A percentile compares a stretch with the other conserved stretches of the same genome.
Conservation (phyloP, 768 basidiomycete species). For the Suillus luteus region DNA sequence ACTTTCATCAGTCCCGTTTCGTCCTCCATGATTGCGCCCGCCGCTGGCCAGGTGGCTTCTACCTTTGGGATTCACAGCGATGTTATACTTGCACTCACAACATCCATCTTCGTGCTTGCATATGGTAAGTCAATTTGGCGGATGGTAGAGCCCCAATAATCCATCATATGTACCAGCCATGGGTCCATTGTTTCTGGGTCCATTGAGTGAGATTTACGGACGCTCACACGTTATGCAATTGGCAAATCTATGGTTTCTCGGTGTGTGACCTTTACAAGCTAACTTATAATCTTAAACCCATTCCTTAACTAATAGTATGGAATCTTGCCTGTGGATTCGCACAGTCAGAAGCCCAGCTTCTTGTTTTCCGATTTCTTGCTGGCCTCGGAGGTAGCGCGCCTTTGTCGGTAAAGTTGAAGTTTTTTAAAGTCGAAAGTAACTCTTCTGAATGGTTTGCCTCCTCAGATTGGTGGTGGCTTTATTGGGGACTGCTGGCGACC, state of each 20-base stretch:
- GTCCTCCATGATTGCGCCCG: constrained; percentile 77
- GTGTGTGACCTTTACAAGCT: constrained; percentile 33
- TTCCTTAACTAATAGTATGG: constrained; percentile 45
- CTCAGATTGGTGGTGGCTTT: constrained; percentile 64
- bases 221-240: constrained; percentile 61
- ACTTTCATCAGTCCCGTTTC: constrained; percentile 71
- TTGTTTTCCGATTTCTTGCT: constrained; percentile 68
- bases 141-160: not conserved
- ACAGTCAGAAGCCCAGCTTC: constrained; percentile 54
- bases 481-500: constrained; percentile 61
- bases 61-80: constrained; percentile 56
- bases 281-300: not conserved
- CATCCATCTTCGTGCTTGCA: constrained; percentile 60
- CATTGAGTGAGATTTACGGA: constrained; percentile 73
- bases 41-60: constrained; percentile 48
- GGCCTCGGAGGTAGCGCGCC: constrained; percentile 78
- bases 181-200: constrained; percentile 50
- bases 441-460: not conserved
- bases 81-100: constrained; percentile 55
- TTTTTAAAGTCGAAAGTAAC: not conserved
- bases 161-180: constrained; percentile 14
- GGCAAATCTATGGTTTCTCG: constrained; percentile 67
- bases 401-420: constrained; percentile 39
- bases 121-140: constrained; percentile 45
- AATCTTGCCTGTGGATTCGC: constrained; percentile 68